A percentile compares a stretch with the other conserved stretches of the same genome.
These are phyloP conservation scores for Agaricales sp. DNA, from an alignment of 1,284 basidiomycete species.

Conservation along the genomic window DNA sequence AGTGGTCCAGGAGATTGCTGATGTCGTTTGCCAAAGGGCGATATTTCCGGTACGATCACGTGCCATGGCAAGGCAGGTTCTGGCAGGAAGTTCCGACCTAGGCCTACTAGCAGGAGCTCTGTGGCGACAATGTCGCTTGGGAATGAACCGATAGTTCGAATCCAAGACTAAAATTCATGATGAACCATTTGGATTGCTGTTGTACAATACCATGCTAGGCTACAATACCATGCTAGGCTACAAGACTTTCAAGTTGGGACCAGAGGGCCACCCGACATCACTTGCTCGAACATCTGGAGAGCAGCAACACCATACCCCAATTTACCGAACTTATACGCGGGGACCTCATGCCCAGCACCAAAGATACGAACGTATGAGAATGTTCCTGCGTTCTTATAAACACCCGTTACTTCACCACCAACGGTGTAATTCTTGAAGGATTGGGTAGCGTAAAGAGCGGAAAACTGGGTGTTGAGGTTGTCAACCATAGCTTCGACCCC, in stretches of 20 bases:
- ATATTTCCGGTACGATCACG: too few relatives aligned
- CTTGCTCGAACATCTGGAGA: neutral
- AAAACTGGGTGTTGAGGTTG: slow-evolving; percentile 21
- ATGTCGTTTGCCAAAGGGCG: too few relatives aligned
- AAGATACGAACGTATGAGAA: neutral
- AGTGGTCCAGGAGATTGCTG: neutral
- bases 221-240: too few relatives aligned
- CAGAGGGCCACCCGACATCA: neutral
- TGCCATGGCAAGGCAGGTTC: too few relatives aligned
- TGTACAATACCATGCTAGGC: too few relatives aligned
- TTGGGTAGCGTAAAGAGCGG: slow-evolving; percentile 25
- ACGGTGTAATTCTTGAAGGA: neutral
- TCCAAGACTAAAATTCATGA: too few relatives aligned
- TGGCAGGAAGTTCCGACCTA: too few relatives aligned
- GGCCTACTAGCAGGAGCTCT: too few relatives aligned
- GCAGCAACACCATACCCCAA: neutral
- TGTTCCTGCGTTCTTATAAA: neutral
- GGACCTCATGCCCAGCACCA: slow-evolving; percentile 1
- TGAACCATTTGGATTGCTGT: too few relatives aligned
- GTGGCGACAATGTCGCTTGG: too few relatives aligned
- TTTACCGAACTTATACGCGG: neutral
- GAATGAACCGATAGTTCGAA: too few relatives aligned
- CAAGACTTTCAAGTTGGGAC: neutral
- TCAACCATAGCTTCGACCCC: slow-evolving; percentile 54
- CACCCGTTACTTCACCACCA: neutral